Conservation (phyloP, 2,329 filamentous ascomycete genomes). For the Ploettnerulaceae sp. region DNA sequence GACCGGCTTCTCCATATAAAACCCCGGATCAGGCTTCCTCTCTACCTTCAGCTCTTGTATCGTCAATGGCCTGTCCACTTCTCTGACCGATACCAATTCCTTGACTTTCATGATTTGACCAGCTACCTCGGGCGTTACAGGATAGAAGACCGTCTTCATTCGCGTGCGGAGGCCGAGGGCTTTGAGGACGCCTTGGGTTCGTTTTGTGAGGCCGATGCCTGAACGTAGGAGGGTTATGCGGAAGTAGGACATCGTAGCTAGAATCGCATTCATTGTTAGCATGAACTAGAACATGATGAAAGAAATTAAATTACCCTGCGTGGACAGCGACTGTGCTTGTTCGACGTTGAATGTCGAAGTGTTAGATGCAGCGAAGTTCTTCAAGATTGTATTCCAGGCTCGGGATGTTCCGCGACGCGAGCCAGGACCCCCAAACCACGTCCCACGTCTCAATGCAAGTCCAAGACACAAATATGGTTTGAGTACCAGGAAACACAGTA, state of each 20-base stretch:
- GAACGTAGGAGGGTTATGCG: conserved; percentile 68
- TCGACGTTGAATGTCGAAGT: not conserved
- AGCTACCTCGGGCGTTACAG: conserved; percentile 60
- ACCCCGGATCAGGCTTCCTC: conserved; percentile 63
- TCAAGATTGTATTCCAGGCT: conserved; percentile 3
- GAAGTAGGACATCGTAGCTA: conserved; percentile 55
- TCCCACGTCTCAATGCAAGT: conserved; percentile 10
- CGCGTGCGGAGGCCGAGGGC: conserved; percentile 67
- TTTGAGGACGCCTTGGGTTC: conserved; percentile 60
- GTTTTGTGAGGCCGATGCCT: conserved; percentile 64
- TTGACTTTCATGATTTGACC: conserved; percentile 75
- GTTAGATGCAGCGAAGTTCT: not conserved
- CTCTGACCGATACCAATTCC: conserved; percentile 63
- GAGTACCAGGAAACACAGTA: conserved; percentile 12
- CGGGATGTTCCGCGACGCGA: conserved; percentile 14
- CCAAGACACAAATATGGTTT: conserved; percentile 22
- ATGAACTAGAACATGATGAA: too few relatives aligned
- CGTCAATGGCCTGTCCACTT: conserved; percentile 56
- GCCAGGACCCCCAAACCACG: conserved; percentile 11
- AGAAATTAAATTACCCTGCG: not conserved
- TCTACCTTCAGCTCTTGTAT: conserved; percentile 55
- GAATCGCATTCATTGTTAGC: conserved; percentile 1
- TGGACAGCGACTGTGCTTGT: not conserved
- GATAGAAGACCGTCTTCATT: conserved; percentile 69
- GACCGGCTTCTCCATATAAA: conserved; percentile 54